Evolutionary conservation across 345 rosid species (phyloP), one percentile per base, ranked within the genome.

Genomic region (Ricinus communis): DNA sequence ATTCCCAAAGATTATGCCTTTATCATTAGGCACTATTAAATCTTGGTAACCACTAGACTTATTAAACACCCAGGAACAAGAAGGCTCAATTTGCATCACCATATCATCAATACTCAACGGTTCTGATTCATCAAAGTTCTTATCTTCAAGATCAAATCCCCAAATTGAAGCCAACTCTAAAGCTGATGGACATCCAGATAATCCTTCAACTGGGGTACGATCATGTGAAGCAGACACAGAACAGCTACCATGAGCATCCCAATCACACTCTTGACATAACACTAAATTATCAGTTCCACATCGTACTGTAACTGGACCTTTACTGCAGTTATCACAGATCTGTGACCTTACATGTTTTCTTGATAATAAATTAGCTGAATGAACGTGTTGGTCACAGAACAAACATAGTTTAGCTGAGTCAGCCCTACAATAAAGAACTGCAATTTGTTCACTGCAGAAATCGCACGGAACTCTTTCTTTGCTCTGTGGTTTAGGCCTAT

Each of bases 381-480:
- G 98, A 22, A 94, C 98, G 43, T 84, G 98, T 61, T 86, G 96
- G 71, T 94, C 98, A 61, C 98, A 94, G 66, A 81, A 85, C 50
- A 94, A 72, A 47, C 98, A 94, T 1, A 94, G 93, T 87, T 85
- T 90, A 16, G 98, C 98, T 6, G 88, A 76, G 76, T 94, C 97
- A 2, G 97, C 95, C 71, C 90, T n/a, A 74, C 98, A 94, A 82
- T 84, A 88, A 8, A 94, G 82, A 62, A 91, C 87, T 70, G 98
- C 95, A 16, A 76, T 21, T 33, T 85, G 83, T 8, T 85, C 85
- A 73, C 79, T 71, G 85, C 98, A 94, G 86, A 87, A 90, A 72
- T 91, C 98, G 61, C 98, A 94, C 14, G 89, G 76, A 16, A 71
- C 77, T 41, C 66, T 65, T 66, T 63, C 83, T 22, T 73, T 72